Evolutionary conservation across 106 monocot genomes (phyloP).

Genomic region (Allium fistulosum): DNA sequence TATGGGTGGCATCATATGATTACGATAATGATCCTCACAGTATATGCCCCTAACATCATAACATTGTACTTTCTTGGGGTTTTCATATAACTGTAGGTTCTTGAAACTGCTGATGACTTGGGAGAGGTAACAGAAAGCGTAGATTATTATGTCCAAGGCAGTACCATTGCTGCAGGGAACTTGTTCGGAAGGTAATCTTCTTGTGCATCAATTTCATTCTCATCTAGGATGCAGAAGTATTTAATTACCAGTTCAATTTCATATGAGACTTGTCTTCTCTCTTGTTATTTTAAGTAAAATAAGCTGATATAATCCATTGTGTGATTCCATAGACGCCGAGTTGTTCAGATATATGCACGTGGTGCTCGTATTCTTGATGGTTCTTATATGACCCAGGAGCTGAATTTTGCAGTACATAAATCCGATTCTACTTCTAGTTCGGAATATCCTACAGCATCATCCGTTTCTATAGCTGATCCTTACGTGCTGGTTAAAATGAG

Average conservation of each 20-base stretch:
- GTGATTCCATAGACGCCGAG: conserved; percentile 58
- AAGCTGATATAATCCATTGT: background rate
- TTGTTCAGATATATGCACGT: conserved; percentile 73
- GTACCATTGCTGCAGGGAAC: conserved; percentile 89
- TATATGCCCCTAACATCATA: background rate
- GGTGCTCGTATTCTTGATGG: conserved; percentile 97
- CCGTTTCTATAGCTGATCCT: conserved; percentile 94
- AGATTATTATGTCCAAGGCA: conserved; percentile 91
- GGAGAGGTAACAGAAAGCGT: conserved; percentile 97
- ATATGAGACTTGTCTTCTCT: too few species aligned
- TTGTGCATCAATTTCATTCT: background rate
- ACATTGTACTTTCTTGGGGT: background rate
- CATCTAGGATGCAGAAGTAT: too few species aligned
- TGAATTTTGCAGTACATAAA: conserved; percentile 64
- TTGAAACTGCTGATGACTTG: conserved; percentile 95
- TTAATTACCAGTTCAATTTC: too few species aligned
- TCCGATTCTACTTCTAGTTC: conserved; percentile 45
- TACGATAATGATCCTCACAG: background rate
- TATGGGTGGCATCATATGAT: too few species aligned
- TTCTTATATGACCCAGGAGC: conserved; percentile 91
- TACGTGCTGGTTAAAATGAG: conserved; percentile 86
- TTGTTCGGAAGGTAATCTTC: conserved; percentile 78
- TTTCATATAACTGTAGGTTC: conserved; percentile 41
- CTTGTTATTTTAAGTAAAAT: too few species aligned
- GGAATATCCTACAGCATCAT: conserved; percentile 42